Conservation (phyloP, 768 basidiomycete genomes). For the Mycena leptocephala region DNA sequence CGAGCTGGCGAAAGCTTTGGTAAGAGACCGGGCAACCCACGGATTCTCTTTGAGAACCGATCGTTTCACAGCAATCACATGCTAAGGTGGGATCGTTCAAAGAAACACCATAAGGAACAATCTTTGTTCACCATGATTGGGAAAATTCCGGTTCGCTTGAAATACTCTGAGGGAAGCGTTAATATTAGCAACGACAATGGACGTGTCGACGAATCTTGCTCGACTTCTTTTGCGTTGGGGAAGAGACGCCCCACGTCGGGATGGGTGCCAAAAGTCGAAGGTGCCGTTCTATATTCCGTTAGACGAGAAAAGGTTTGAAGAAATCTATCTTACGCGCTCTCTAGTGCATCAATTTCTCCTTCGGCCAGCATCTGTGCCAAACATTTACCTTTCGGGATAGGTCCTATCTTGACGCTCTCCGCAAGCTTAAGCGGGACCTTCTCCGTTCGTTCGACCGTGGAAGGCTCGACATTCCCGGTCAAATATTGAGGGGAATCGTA, state of each 20-base stretch:
- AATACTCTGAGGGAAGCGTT: constrained; percentile 24
- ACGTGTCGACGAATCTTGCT: constrained; percentile 9
- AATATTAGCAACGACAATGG: neutral
- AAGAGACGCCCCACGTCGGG: constrained; percentile 34
- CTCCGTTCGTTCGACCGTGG: constrained; percentile 32
- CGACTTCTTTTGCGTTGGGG: constrained; percentile 31
- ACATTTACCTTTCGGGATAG: constrained; percentile 36
- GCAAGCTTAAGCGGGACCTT: constrained; percentile 36
- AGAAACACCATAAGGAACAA: neutral
- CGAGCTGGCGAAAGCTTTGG: constrained; percentile 33
- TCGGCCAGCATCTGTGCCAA: constrained; percentile 38
- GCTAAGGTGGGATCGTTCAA: neutral
- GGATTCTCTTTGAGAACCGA: constrained; percentile 31
- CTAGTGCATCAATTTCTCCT: constrained; percentile 35
- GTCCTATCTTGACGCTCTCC: constrained; percentile 30
- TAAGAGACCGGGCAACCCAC: constrained; percentile 35
- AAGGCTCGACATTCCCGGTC: constrained; percentile 37
- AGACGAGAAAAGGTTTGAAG: neutral
- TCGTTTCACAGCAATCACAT: constrained; percentile 34
- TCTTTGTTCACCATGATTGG: constrained; percentile 25
- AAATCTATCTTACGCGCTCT: constrained; percentile 34
- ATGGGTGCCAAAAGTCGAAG: constrained; percentile 35
- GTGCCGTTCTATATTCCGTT: constrained; percentile 24
- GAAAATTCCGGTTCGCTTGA: constrained; percentile 37
- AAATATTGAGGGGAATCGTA: constrained; percentile 34